Evolutionary conservation across 768 basidiomycete genomes (phyloP).

Genomic region (Favolaschia claudopus): DNA sequence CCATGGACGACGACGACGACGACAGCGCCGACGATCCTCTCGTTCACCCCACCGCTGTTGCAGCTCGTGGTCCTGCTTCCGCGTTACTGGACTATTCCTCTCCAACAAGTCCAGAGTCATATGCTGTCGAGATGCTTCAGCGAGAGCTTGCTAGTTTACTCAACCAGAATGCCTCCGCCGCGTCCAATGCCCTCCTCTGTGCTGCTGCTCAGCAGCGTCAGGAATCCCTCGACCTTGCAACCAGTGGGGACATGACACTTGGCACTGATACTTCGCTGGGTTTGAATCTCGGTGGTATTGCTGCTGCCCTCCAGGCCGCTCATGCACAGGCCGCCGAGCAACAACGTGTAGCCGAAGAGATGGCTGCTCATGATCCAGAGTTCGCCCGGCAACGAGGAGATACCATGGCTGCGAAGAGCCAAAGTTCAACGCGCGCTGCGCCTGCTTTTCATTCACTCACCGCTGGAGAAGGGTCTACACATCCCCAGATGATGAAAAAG

Average conservation of each 20-base stretch:
- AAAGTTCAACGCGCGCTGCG: constrained; percentile 68
- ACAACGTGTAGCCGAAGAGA: constrained; percentile 51
- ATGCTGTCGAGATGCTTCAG: constrained; percentile 78
- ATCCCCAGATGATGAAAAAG: constrained; percentile 41
- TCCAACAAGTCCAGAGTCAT: constrained; percentile 52
- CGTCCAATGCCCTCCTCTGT: constrained; percentile 67
- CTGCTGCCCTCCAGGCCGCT: constrained; percentile 83
- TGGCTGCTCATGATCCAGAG: constrained; percentile 54
- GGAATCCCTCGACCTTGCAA: constrained; percentile 48
- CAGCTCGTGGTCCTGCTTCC: constrained; percentile 43
- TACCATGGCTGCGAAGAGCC: constrained; percentile 53
- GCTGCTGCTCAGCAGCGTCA: constrained; percentile 77
- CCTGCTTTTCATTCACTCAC: constrained; percentile 84
- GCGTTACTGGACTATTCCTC: constrained; percentile 46
- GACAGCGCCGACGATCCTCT: constrained; percentile 43
- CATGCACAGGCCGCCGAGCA: constrained; percentile 65
- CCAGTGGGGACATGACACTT: constrained; percentile 34
- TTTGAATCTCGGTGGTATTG: constrained; percentile 68
- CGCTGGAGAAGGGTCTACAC: constrained; percentile 52
- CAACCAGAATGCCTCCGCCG: constrained; percentile 76
- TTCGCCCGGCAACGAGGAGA: constrained; percentile 54
- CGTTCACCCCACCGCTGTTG: constrained; percentile 40
- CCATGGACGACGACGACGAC: constrained; percentile 63
- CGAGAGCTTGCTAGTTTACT: constrained; percentile 79
- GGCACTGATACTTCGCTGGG: constrained; percentile 40